A percentile compares a stretch with the other conserved stretches of the same genome.
phyloP scores from a whole-genome alignment of 2,329 filamentous ascomycete species.

The Gaeumannomyces sp. region DNA sequence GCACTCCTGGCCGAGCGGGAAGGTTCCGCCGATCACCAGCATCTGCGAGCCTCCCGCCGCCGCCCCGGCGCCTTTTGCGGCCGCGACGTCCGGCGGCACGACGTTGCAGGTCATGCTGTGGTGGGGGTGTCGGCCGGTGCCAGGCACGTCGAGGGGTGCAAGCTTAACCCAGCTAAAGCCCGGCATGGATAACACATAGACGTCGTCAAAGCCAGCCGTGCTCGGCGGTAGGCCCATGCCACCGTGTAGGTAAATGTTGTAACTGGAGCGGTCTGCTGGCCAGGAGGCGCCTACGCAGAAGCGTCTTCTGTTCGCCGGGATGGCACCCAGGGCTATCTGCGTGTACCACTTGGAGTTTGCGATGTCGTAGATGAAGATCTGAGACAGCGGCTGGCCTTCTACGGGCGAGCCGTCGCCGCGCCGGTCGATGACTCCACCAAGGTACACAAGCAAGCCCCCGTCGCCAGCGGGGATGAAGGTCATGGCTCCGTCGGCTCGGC shows the following conservation, averaged over 20 bases:
- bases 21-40: conserved; percentile 56
- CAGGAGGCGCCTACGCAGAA: conserved; percentile 58
- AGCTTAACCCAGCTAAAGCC: conserved; percentile 58
- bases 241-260: conserved; percentile 61
- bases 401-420: conserved; percentile 40
- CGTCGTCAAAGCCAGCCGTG: conserved; percentile 49
- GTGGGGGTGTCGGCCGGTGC: conserved; percentile 37
- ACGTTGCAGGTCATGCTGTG: conserved; percentile 55
- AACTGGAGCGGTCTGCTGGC: conserved; percentile 53
- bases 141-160: conserved; percentile 35
- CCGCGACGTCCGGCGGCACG: conserved; percentile 22
- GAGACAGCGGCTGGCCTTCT: conserved; percentile 36
- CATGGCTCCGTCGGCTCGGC: conserved; percentile 54
- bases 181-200: conserved; percentile 56
- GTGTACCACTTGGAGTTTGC: conserved; percentile 53
- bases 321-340: conserved; percentile 47
- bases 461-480: conserved; percentile 55
- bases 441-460: conserved; percentile 53
- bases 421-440: conserved; percentile 50
- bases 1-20: conserved; percentile 42
- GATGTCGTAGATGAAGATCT: conserved; percentile 56
- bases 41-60: conserved; percentile 45
- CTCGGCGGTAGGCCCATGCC: conserved; percentile 42
- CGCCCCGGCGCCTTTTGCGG: neutral
- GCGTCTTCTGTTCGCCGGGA: conserved; percentile 46